phyloP scores from a whole-genome alignment of 257 asterid genomes.

The Paulownia fortunei region DNA sequence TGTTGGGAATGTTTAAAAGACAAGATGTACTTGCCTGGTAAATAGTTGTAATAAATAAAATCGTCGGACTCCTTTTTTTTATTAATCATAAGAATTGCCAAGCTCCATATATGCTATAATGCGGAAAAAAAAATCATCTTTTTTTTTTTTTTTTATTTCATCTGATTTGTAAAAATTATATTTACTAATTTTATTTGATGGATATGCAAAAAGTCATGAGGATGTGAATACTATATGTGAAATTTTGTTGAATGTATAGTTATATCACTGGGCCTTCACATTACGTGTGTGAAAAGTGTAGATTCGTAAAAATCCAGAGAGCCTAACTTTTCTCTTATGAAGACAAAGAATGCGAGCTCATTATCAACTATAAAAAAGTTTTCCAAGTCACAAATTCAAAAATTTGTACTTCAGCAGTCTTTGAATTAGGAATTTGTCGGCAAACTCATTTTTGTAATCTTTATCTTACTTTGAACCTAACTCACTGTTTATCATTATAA shows the following conservation, averaged over 20 bases:
- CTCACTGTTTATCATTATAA: not conserved
- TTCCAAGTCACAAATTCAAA: not conserved
- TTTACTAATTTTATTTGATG: no score
- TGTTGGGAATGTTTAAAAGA: not conserved
- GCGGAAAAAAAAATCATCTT: no score
- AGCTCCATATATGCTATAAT: no score
- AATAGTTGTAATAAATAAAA: not conserved
- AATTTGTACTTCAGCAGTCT: not conserved
- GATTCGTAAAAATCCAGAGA: not conserved
- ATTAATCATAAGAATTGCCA: no score
- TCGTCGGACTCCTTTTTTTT: no score
- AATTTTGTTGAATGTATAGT: no score
- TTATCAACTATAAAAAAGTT: not conserved
- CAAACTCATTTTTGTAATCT: not conserved
- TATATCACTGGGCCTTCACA: not conserved
- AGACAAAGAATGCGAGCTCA: not conserved
- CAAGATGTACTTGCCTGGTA: not conserved
- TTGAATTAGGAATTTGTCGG: conserved; percentile 32
- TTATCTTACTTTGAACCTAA: not conserved
- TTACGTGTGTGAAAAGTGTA: conserved; percentile 29
- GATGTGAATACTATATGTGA: no score
- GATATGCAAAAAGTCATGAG: no score
- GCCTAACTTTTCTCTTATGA: not conserved
- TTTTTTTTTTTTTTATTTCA: no score
- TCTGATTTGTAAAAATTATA: no score